Conservation (phyloP, 2,329 filamentous ascomycete species). For the Didymella glomerata region DNA sequence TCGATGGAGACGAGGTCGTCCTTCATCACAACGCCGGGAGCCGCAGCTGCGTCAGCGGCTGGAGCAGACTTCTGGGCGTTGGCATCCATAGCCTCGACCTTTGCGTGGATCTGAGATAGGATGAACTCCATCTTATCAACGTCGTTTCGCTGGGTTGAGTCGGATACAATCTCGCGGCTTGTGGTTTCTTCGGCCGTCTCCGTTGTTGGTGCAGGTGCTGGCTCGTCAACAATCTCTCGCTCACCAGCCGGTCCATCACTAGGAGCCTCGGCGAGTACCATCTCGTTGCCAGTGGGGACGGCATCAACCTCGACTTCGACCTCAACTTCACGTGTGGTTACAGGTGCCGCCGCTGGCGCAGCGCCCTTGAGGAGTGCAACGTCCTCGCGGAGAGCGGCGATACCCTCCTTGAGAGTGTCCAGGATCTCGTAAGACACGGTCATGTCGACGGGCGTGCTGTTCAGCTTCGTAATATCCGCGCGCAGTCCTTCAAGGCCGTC, state of each 20-base stretch:
- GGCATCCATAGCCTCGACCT: constrained; percentile 79
- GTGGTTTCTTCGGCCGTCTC: constrained; percentile 49
- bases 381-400: constrained; percentile 78
- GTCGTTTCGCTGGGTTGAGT: constrained; percentile 71
- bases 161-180: constrained; percentile 48
- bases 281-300: constrained; percentile 57
- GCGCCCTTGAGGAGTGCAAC: constrained; percentile 75
- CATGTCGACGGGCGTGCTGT: constrained; percentile 81
- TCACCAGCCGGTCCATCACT: constrained; percentile 40
- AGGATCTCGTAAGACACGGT: constrained; percentile 89
- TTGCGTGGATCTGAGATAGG: constrained; percentile 81
- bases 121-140: constrained; percentile 86
- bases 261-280: constrained; percentile 60
- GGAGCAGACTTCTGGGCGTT: constrained; percentile 58
- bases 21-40: constrained; percentile 56
- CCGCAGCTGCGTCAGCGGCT: constrained; percentile 36
- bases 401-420: constrained; percentile 82
- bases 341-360: constrained; percentile 37
- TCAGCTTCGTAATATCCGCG: constrained; percentile 75
- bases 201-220: constrained; percentile 50
- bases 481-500: constrained; percentile 79
- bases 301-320: constrained; percentile 60
- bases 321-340: constrained; percentile 38
- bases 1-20: constrained; percentile 61
- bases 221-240: constrained; percentile 52